Conservation (phyloP, 305 asterid species). For the Salvia sclarea region DNA sequence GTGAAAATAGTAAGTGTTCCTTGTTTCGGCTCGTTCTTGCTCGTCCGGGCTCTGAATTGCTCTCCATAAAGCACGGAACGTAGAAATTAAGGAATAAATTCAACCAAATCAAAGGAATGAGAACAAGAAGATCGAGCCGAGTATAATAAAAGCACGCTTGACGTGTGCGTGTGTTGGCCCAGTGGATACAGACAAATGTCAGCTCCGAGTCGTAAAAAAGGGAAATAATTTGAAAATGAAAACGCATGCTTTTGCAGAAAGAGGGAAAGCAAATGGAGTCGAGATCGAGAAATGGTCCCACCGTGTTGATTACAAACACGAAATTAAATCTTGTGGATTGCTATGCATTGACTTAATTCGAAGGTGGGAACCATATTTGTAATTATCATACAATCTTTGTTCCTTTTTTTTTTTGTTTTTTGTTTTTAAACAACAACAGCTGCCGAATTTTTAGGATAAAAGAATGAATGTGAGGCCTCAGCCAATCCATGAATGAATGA, state of each 20-base stretch:
- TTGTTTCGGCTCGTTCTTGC: too few species aligned
- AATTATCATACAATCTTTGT: slow-evolving; percentile 40
- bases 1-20: slow-evolving; percentile 18
- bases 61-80: too few species aligned
- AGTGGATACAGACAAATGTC: too few species aligned
- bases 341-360: slow-evolving; percentile 39
- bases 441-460: neutral
- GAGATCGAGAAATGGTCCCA: neutral
- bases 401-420: too few species aligned
- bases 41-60: too few species aligned
- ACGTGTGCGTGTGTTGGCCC: too few species aligned
- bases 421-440: neutral
- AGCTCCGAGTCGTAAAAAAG: neutral
- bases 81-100: too few species aligned
- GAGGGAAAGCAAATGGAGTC: slow-evolving; percentile 2
- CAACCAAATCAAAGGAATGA: too few species aligned
- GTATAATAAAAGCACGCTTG: too few species aligned
- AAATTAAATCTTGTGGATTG: slow-evolving; percentile 29
- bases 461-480: neutral
- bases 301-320: neutral
- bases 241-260: neutral
- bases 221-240: neutral
- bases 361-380: slow-evolving; percentile 32
- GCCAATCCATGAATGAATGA: too few species aligned
- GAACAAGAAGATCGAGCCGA: too few species aligned